These are phyloP conservation scores for Candida michaelii DNA, from an alignment of 805 yeast genomes.

Conservation along the genomic window DNA sequence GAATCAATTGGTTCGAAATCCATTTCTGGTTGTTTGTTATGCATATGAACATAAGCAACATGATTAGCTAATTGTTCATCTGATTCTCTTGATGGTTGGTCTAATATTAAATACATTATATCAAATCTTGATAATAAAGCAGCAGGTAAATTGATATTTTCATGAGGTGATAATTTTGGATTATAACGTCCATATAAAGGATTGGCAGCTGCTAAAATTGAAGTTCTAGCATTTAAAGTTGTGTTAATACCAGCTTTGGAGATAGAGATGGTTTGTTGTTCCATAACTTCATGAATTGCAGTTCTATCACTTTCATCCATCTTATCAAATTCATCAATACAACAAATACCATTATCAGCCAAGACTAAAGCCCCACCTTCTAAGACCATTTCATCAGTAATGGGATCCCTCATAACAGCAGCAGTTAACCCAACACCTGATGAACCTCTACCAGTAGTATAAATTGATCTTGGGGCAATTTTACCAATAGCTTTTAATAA, in stretches of 20 bases:
- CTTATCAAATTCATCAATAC: constrained; percentile 98
- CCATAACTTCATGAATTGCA: constrained; percentile 99
- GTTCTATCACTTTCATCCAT: constrained; percentile 98
- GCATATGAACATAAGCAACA: constrained; percentile 95
- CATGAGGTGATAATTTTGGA: constrained; percentile 85
- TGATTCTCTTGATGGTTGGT: constrained; percentile 72
- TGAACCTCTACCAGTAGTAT: constrained; percentile 97
- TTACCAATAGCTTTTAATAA: constrained; percentile 85
- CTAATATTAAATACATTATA: constrained; percentile 80
- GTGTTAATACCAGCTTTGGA: constrained; percentile 98
- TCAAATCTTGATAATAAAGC: constrained; percentile 95
- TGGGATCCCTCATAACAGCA: constrained; percentile 97
- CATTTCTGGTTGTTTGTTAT: constrained; percentile 78
- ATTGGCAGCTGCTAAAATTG: constrained; percentile 97
- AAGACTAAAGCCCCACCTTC: constrained; percentile 98
- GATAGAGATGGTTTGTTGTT: constrained; percentile 96
- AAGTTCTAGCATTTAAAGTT: constrained; percentile 91
- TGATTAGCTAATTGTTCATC: constrained; percentile 90
- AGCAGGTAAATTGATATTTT: constrained; percentile 94
- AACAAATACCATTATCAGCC: constrained; percentile 97
- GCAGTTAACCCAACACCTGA: constrained; percentile 99
- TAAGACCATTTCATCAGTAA: constrained; percentile 96
- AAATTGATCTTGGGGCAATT: constrained; percentile 94
- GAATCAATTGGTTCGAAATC: constrained; percentile 77
- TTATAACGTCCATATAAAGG: constrained; percentile 95